phyloP scores from a whole-genome alignment of 495 filamentous ascomycete genomes.

The Lophium mytilinum region DNA sequence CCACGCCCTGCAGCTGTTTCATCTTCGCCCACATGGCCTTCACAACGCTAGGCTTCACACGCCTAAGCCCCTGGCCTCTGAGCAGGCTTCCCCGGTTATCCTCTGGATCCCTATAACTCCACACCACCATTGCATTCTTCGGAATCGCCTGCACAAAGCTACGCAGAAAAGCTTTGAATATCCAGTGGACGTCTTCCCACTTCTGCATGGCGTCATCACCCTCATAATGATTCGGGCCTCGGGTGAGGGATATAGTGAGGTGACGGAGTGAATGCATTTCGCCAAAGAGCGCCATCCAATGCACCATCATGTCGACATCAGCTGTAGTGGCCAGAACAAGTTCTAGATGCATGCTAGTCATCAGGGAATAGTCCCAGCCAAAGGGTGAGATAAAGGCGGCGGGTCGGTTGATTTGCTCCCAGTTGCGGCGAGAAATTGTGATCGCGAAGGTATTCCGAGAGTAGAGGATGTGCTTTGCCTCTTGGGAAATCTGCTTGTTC shows the following conservation, averaged over 20 bases:
- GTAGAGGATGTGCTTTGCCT: slow-evolving; percentile 12
- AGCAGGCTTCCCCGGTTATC: background rate
- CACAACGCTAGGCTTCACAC: background rate
- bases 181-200: background rate
- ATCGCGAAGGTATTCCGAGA: slow-evolving; percentile 19
- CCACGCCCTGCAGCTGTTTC: background rate
- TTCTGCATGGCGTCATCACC: background rate
- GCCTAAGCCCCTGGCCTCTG: background rate
- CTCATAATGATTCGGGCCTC: background rate
- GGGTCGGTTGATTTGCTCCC: background rate
- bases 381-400: background rate
- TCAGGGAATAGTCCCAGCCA: slow-evolving; percentile 12
- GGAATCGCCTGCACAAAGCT: background rate
- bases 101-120: background rate
- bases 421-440: background rate
- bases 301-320: slow-evolving; percentile 3
- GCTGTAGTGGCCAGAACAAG: background rate
- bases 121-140: background rate
- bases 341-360: slow-evolving; percentile 21
- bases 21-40: background rate
- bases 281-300: slow-evolving; percentile 14
- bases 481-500: background rate
- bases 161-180: background rate
- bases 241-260: slow-evolving; percentile 8
- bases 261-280: background rate